Base-by-base conservation (phyloP, 1,284 basidiomycete genomes). In the Pseudozyma hubeiensis region DNA sequence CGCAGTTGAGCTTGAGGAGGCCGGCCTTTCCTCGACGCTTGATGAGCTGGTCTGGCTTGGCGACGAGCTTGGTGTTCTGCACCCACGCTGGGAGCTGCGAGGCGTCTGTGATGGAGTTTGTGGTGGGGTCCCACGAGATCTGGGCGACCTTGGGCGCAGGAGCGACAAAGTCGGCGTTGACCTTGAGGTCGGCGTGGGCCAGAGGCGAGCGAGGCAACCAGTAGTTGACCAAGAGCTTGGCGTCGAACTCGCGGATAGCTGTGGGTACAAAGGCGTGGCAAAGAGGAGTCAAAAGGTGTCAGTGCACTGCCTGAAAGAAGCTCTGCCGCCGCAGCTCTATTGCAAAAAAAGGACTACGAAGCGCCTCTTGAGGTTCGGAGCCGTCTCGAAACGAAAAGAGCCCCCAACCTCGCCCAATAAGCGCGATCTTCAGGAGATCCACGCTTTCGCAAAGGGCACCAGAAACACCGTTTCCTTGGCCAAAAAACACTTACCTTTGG, bases 1-100 rank as follows among this genome's bases (percentile, higher is more conserved):
- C 88, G 87, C 95, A 95, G 90, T 98, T 98, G 78, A 99, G 89
- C 81, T 83, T 79, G 74, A 99, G 90, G 30, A 99, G 89, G 77
- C 96, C 96, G 34, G 94, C 94, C 90, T 99, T 99, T 81, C 97
- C 97, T 79, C 97, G 92, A 81, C 96, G 92, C 89, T 99, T 99
- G 90, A 99, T 98, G 85, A 99, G 91, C 87, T 98, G 95, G 87
- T 99, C 97, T 60, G 84, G 84, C 77, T 84, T 84, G 52, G 82
- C 84, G 41, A 84, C 84, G 54, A 84, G 78, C 78, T 84, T 84
- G 63, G 75, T 74, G 16, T 46, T 78, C 57, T 75, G 70, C 31
- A 98, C 92, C 95, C 95, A 93, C 73, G 88, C 86, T 48, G 92
- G 92, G 66, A 94, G 88, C 81, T 90, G 88, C 53, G 86, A 88